Base-by-base conservation (phyloP, 139 green algal genomes). In the Tetradesmus lagerheimii region DNA sequence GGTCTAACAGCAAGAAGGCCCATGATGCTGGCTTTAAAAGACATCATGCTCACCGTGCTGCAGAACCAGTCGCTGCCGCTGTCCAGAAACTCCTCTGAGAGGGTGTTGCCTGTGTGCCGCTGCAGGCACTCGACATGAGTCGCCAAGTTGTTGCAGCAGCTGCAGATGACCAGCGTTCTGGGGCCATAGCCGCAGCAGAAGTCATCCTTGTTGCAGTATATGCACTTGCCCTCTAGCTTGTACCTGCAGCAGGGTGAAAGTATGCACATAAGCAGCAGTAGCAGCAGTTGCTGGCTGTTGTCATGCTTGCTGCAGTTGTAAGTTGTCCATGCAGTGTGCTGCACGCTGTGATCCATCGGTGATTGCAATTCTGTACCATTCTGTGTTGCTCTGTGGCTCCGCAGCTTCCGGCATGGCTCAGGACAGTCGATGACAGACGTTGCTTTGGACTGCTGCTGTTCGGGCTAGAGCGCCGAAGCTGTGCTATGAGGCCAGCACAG, bases 91-190 rank as follows among this genome's bases (percentile, higher is more conserved):
- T 90, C 89, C 37, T 87, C 6, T 20, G 71, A 83, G 29, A 92
- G 43, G 20, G n/a, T 53, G 23, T 41, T 77, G 31, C 91, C 93
- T 15, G 62, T 88, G 0, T 57, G 62, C 27, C 89, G 34, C 47
- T 93, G 86, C 62, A 93, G 85, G 76, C 93, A 95, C 34, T 91
- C 89, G 9, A 93, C 84, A 64, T 95, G 93, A 15, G 85, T 89
- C 4, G 47, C 77, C 37, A 29, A 57, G 23, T 34, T n/a, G 27
- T 90, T 85, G 78, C 93, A 95, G 31, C 88, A 90, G 8, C 67
- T 88, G 90, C 93, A 95, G 1, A 91, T 64, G 5, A 95, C 43
- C 57, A 95, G 80, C 1, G 79, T 86, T 8, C 90, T 76, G 0
- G 91, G 91, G 0, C 91, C 93, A 31, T 86, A 93, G 0, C 35